A percentile compares a stretch with the other conserved stretches of the same genome.
Evolutionary conservation across 371 early-diverging fungal genomes (phyloP).

Genomic region (Fennellomyces sp.): DNA sequence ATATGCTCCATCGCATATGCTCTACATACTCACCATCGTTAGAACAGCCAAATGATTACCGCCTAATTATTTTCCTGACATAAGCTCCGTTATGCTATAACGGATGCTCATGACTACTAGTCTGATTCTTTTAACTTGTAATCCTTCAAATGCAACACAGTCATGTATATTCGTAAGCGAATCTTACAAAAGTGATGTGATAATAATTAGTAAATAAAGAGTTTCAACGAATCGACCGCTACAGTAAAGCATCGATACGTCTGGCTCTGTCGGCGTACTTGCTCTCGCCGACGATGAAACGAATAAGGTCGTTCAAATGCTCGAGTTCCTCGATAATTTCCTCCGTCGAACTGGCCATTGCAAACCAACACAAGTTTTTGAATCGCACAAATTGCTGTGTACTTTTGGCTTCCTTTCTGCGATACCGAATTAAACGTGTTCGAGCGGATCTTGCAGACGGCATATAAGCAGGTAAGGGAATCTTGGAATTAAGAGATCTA

Average conservation of each 20-base stretch:
- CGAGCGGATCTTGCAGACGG: constrained; percentile 59
- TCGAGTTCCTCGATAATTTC: constrained; percentile 67
- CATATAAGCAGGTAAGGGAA: constrained; percentile 59
- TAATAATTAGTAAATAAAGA: too few relatives aligned
- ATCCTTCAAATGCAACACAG: too few relatives aligned
- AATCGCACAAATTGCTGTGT: constrained; percentile 29
- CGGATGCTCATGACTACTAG: too few relatives aligned
- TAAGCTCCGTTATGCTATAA: too few relatives aligned
- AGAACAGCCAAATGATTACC: too few relatives aligned
- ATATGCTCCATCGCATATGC: too few relatives aligned
- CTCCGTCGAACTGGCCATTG: constrained; percentile 49
- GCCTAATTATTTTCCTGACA: too few relatives aligned
- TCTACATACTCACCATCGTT: too few relatives aligned
- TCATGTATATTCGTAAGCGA: background rate
- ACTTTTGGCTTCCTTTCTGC: constrained; percentile 29
- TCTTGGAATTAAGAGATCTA: constrained; percentile 52
- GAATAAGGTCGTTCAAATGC: constrained; percentile 36
- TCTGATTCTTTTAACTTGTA: background rate
- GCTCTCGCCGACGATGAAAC: constrained; percentile 45
- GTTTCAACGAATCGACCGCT: too few relatives aligned
- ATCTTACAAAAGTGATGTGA: background rate
- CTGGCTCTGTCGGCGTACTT: constrained; percentile 33
- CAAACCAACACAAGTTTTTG: constrained; percentile 53
- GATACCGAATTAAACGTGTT: constrained; percentile 49
- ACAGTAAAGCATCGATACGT: constrained; percentile 30